Evolutionary conservation across 495 filamentous ascomycete genomes (phyloP).

Genomic region (Penicillium chermesinum): DNA sequence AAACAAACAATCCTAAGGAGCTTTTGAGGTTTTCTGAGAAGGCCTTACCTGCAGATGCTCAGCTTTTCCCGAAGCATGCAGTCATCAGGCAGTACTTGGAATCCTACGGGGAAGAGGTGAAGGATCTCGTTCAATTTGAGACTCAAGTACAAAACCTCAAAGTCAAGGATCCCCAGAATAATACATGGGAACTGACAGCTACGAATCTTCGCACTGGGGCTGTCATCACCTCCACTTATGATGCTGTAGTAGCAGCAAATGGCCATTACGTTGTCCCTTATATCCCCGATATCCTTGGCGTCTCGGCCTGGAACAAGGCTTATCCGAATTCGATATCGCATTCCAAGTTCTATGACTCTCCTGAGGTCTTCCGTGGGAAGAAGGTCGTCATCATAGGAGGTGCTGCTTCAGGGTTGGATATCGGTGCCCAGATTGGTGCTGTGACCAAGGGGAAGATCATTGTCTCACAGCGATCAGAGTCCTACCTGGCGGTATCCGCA

Average conservation of each 20-base stretch:
- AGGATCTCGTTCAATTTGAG: constrained; percentile 48
- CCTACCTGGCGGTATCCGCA: constrained; percentile 24
- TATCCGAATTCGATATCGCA: constrained; percentile 68
- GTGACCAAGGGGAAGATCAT: constrained; percentile 48
- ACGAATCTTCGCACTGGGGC: constrained; percentile 41
- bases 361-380: constrained; percentile 54
- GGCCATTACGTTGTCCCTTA: constrained; percentile 74
- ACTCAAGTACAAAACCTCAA: constrained; percentile 53
- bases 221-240: constrained; percentile 40
- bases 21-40: constrained; percentile 79
- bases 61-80: constrained; percentile 68
- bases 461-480: constrained; percentile 46
- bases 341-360: constrained; percentile 70
- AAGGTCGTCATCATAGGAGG: constrained; percentile 75
- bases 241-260: constrained; percentile 79
- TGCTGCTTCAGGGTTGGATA: constrained; percentile 73
- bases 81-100: constrained; percentile 69
- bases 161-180: constrained; percentile 12
- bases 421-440: constrained; percentile 65
- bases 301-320: constrained; percentile 49
- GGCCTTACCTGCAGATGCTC: constrained; percentile 53
- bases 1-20: constrained; percentile 80
- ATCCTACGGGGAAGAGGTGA: constrained; percentile 63
- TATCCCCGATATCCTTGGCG: constrained; percentile 60
- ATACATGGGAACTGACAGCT: constrained; percentile 52